Base-by-base conservation (phyloP, 2,329 filamentous ascomycete genomes). In the Penicillium nordicum region DNA sequence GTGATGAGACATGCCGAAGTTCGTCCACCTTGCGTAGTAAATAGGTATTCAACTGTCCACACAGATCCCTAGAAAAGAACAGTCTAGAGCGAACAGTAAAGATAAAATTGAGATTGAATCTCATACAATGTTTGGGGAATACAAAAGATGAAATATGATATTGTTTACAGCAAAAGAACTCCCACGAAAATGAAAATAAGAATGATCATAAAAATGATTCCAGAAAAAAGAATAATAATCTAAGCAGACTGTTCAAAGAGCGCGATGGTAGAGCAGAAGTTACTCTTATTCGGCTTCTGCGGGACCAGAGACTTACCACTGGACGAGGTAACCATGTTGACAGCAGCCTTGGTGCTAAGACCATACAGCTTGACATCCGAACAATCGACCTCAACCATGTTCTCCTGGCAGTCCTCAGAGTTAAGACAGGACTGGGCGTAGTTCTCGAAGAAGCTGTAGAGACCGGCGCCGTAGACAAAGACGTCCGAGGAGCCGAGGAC, bases 381-480 rank as follows among this genome's bases (percentile, higher is more conserved):
- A 69, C 83, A 82, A 72, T 91, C 86, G 36, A 93, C 77, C 63
- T 84, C 85, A 45, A 92, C 81, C 77, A 94, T 92, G 75, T 91
- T 88, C 56, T 86, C 80, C 74, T 93, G 90, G 78, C 90, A 94
- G 63, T 82, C 84, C 70, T 89, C 82, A 10, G 80, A 80, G 37
- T 75, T 72, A 16, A 92, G 81, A 66, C 90, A 94, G 18, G 80
- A 79, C 74, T 92, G 88, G 37, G 76, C 78, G 75, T 93, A 93
- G 79, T 92, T 90, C 72, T 93, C 84, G 69, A 91, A 93, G 82
- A 93, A 93, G 63, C 82, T 87, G 80, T 93, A 93, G 57, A 92
- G 76, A 27, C 89, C 89, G 5, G 84, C 87, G 44, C 89, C 89
- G 68, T 87, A 90, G 66, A 92, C 75, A 68, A 82, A 84, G 18